A percentile compares a stretch with the other conserved stretches of the same genome.
phyloP scores from a whole-genome alignment of 208 protist species.

The Vickermania spadyakhi region DNA sequence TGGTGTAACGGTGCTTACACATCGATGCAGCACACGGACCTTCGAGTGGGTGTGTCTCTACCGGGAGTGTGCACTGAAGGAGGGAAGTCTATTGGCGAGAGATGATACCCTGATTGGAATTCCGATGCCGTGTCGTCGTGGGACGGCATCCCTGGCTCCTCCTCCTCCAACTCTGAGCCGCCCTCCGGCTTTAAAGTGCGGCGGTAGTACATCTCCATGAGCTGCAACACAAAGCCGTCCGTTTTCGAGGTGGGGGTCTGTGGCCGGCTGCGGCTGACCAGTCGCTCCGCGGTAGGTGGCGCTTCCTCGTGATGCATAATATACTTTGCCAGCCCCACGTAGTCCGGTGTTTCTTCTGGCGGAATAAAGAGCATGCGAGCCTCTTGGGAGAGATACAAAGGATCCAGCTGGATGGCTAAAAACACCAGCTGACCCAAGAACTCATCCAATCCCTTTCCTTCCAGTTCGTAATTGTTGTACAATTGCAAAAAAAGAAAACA shows the following conservation, averaged over 20 bases:
- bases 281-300: conserved; percentile 65
- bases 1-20: too few relatives aligned
- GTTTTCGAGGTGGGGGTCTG: conserved; percentile 28
- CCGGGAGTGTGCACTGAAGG: not conserved
- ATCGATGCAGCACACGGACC: not conserved
- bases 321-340: conserved; percentile 38
- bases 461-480: conserved; percentile 71
- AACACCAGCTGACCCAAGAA: conserved; percentile 73
- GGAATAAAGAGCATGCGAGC: conserved; percentile 44
- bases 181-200: too few relatives aligned
- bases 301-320: conserved; percentile 58
- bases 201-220: conserved; percentile 72
- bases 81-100: not conserved
- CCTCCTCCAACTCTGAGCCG: too few relatives aligned
- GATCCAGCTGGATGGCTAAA: conserved; percentile 71
- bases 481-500: conserved; percentile 86
- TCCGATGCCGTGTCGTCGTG: too few relatives aligned
- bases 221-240: conserved; percentile 71
- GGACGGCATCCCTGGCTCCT: too few relatives aligned
- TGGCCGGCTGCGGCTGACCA: conserved; percentile 22
- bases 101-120: too few relatives aligned
- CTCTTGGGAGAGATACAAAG: conserved; percentile 51
- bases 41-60: not conserved
- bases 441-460: conserved; percentile 21
- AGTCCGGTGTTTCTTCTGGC: conserved; percentile 31